Evolutionary conservation across 768 basidiomycete species (phyloP).

Genomic region (Leccinum pellstonianum): DNA sequence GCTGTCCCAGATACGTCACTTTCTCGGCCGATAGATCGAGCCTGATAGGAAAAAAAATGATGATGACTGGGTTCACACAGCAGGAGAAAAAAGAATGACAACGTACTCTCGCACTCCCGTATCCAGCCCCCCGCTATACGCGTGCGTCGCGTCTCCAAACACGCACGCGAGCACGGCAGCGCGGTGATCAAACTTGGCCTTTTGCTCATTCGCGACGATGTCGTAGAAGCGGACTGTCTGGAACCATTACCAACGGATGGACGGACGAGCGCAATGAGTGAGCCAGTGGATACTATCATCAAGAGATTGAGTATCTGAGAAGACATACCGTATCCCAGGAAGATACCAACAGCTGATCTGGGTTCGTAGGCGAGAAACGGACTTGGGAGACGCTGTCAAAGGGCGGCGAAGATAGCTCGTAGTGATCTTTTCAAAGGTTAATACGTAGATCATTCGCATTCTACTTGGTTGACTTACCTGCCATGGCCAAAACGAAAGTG

Average conservation of each 20-base stretch:
- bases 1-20: conserved; percentile 73
- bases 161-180: conserved; percentile 85
- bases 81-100: not conserved
- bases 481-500: not conserved
- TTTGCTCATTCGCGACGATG: conserved; percentile 56
- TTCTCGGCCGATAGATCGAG: conserved; percentile 76
- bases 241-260: conserved; percentile 27
- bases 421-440: conserved; percentile 27
- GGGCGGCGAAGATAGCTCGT: conserved; percentile 63
- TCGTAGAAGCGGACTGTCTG: conserved; percentile 64
- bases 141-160: conserved; percentile 65
- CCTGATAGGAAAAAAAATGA: conserved; percentile 28
- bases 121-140: conserved; percentile 86
- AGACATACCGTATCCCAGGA: conserved; percentile 80
- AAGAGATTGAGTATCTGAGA: not conserved
- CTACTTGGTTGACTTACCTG: not conserved
- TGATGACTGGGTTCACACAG: too few relatives aligned
- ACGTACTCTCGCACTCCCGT: conserved; percentile 74
- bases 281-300: conserved; percentile 22
- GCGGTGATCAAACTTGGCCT: conserved; percentile 83
- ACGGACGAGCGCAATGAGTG: not conserved
- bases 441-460: not conserved
- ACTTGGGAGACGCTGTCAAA: conserved; percentile 84
- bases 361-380: conserved; percentile 76
- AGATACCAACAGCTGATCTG: conserved; percentile 76